Conservation (phyloP, 306 rosid species). For the Gillenia trifoliata region DNA sequence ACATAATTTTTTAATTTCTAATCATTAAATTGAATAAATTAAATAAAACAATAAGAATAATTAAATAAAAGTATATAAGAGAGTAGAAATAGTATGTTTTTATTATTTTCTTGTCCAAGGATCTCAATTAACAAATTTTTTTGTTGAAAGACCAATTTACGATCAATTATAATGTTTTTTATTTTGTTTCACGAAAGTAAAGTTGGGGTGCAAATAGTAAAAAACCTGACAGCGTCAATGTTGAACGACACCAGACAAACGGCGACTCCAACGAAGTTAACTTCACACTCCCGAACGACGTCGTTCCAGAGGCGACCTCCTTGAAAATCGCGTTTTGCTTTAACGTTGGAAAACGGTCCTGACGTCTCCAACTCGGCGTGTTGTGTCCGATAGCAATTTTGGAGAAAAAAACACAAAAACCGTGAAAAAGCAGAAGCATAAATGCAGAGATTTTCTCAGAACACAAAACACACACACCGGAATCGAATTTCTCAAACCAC, state of each 20-base stretch:
- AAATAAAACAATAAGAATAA: too few species aligned
- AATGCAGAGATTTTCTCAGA: slow-evolving; percentile 21
- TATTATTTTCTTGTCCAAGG: too few species aligned
- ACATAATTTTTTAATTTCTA: too few species aligned
- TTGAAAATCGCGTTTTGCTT: not conserved
- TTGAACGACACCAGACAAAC: not conserved
- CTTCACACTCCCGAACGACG: not conserved
- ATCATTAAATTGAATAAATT: too few species aligned
- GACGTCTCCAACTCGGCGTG: not conserved
- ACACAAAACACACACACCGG: slow-evolving; percentile 10
- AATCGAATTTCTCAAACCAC: slow-evolving; percentile 22
- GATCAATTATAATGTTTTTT: too few species aligned
- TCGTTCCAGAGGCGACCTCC: not conserved
- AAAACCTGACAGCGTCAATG: not conserved
- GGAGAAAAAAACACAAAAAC: not conserved
- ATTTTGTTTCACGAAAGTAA: not conserved
- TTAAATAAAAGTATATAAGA: too few species aligned
- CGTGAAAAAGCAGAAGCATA: not conserved
- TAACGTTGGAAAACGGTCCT: not conserved
- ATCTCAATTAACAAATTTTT: too few species aligned
- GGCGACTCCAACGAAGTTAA: not conserved
- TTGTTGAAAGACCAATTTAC: too few species aligned
- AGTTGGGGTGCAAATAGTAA: not conserved
- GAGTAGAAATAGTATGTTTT: too few species aligned
- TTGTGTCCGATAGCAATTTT: not conserved